These are phyloP conservation scores for Emericellopsis atlantica DNA, from an alignment of 2,329 filamentous ascomycete species.

Conservation along the genomic window DNA sequence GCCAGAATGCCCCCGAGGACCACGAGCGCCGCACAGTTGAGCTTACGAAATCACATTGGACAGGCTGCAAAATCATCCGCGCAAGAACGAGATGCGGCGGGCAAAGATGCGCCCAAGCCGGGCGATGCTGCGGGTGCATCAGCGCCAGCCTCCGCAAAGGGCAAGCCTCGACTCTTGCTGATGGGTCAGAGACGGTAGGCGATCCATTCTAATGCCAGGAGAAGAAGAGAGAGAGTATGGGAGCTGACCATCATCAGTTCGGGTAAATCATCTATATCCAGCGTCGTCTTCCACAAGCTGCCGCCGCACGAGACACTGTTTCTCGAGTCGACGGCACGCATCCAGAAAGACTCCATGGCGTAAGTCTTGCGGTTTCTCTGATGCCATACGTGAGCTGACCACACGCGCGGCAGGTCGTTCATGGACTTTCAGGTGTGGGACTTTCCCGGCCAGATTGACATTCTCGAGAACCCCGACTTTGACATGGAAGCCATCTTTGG, in stretches of 20 bases:
- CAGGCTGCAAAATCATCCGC: not conserved
- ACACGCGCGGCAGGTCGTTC: constrained; percentile 56
- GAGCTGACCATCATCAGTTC: constrained; percentile 51
- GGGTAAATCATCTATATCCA: constrained; percentile 96
- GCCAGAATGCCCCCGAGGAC: constrained; percentile 14
- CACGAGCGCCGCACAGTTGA: constrained; percentile 48
- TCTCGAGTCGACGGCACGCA: constrained; percentile 84
- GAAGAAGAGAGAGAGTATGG: not conserved
- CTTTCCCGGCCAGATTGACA: constrained; percentile 85
- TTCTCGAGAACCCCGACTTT: constrained; percentile 76
- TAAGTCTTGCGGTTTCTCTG: constrained; percentile 30
- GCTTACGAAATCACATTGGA: constrained; percentile 40
- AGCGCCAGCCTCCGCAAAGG: constrained; percentile 31
- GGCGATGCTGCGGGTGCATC: constrained; percentile 10
- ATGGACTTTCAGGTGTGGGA: constrained; percentile 99
- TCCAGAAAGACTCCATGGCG: constrained; percentile 94
- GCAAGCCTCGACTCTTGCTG: constrained; percentile 74
- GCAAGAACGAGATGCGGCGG: constrained; percentile 25
- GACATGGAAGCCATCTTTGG: constrained; percentile 91
- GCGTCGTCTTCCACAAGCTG: constrained; percentile 98
- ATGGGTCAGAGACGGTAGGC: constrained; percentile 90
- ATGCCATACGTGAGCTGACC: not conserved
- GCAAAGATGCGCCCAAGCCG: constrained; percentile 28
- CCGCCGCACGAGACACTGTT: constrained; percentile 93
- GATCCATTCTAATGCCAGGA: not conserved